Evolutionary conservation across 371 early-diverging fungal species (phyloP).

Genomic region (Apophysomyces trapeziformis): DNA sequence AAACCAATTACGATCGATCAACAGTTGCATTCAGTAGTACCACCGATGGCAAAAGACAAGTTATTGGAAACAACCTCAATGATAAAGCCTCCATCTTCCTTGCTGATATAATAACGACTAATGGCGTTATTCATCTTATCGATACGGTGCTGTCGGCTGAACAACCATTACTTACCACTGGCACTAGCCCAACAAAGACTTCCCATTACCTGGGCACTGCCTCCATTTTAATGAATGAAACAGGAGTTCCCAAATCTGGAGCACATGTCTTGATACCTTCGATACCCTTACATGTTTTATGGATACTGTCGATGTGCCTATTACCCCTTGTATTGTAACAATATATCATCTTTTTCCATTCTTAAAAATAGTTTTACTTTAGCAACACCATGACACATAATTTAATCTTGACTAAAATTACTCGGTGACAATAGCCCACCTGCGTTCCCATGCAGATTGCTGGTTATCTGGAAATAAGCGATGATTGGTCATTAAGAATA

Average conservation of each 20-base stretch:
- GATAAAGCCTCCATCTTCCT: slow-evolving; percentile 23
- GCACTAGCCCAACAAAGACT: background rate
- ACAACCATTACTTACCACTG: background rate
- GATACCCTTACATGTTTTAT: background rate
- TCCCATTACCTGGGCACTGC: background rate
- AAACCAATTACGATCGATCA: slow-evolving; percentile 10
- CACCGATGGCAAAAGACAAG: slow-evolving; percentile 1
- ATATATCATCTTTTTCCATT: background rate
- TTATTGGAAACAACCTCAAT: slow-evolving; percentile 15
- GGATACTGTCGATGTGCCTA: background rate
- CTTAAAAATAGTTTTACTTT: too few relatives aligned
- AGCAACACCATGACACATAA: too few relatives aligned
- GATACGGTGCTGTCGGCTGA: slow-evolving; percentile 30
- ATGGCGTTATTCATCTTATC: slow-evolving; percentile 35
- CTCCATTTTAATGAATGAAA: background rate
- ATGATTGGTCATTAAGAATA: too few relatives aligned
- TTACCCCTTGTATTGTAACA: background rate
- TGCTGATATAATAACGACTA: slow-evolving; percentile 26
- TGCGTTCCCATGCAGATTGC: too few relatives aligned
- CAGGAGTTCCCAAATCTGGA: background rate
- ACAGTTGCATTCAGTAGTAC: slow-evolving; percentile 16
- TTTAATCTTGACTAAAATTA: too few relatives aligned
- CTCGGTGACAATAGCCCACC: too few relatives aligned
- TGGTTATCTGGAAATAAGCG: too few relatives aligned
- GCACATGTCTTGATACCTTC: background rate